Conservation (phyloP, 2,329 filamentous ascomycete genomes). For the Beauveria australis region DNA sequence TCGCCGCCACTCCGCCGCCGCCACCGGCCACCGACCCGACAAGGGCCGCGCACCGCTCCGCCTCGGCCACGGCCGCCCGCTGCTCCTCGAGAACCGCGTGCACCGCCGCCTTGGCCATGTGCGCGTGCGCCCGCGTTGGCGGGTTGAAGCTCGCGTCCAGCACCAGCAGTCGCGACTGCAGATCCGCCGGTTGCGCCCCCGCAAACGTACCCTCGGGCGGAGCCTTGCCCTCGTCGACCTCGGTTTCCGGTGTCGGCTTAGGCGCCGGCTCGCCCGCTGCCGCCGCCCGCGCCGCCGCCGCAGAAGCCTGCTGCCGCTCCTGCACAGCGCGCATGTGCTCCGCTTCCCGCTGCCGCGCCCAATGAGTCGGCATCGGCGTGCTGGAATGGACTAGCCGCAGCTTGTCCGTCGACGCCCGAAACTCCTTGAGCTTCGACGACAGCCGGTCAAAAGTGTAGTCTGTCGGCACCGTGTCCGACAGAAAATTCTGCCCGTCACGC, state of each 20-base stretch:
- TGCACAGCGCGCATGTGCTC: background rate
- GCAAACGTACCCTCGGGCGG: conserved; percentile 16
- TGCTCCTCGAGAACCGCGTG: conserved; percentile 17
- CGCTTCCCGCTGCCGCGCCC: background rate
- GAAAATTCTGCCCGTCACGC: background rate
- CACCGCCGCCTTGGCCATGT: conserved; percentile 44
- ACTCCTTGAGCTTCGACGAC: conserved; percentile 34
- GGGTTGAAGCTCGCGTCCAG: conserved; percentile 64
- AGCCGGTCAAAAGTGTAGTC: conserved; percentile 16
- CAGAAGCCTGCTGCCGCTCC: background rate
- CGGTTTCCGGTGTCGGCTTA: conserved; percentile 1
- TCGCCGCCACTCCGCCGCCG: conserved; percentile 10
- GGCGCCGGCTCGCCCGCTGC: background rate
- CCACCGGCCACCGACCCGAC: background rate
- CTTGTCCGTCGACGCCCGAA: conserved; percentile 33
- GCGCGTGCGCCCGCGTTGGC: conserved; percentile 52
- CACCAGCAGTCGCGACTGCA: conserved; percentile 36
- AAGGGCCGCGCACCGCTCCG: background rate
- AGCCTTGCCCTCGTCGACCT: background rate
- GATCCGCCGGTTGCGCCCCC: conserved; percentile 5
- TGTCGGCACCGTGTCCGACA: background rate
- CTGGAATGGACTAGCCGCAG: conserved; percentile 35
- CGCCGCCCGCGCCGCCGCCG: background rate
- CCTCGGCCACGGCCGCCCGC: conserved; percentile 3
- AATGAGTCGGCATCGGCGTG: background rate